Percentiles rank a stretch among this genome's conserved stretches.
phyloP scores from a whole-genome alignment of 2,329 filamentous ascomycete genomes.

The Sporothrix euskadiensis region DNA sequence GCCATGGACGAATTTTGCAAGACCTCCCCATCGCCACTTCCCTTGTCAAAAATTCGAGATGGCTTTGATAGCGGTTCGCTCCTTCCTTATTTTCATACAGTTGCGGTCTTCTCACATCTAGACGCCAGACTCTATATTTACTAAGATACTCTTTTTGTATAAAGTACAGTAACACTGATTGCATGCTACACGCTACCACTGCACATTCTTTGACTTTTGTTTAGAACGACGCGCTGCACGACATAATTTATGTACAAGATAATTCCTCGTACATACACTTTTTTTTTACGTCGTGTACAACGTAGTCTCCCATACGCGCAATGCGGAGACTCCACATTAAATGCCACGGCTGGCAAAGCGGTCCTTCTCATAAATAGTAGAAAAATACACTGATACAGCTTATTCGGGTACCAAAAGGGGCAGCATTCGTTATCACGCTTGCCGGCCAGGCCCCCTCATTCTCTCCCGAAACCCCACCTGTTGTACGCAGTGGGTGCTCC shows the following conservation, averaged over 20 bases:
- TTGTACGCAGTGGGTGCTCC: not conserved
- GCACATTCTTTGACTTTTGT: not conserved
- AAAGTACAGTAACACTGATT: not conserved
- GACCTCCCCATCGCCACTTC: conserved; percentile 12
- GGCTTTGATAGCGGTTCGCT: not conserved
- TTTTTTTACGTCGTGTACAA: not conserved
- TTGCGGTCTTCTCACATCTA: not conserved
- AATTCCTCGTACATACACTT: not conserved
- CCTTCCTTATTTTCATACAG: not conserved
- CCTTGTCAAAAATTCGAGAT: not conserved
- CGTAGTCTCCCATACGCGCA: not conserved
- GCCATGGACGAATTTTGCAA: not conserved
- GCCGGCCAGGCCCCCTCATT: conserved; percentile 9
- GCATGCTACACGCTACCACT: not conserved
- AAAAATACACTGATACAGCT: not conserved
- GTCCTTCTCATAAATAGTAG: too few species aligned
- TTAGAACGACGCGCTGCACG: not conserved
- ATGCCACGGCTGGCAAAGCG: conserved; percentile 5
- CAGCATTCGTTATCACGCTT: conserved; percentile 13
- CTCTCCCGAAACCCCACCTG: not conserved
- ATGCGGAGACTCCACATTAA: conserved; percentile 3
- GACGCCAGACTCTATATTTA: not conserved
- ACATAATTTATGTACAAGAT: not conserved
- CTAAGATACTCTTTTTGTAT: not conserved
- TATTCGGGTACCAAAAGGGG: not conserved